Conservation (phyloP, 2,329 filamentous ascomycete species). For the Cordyceps farinosa region DNA sequence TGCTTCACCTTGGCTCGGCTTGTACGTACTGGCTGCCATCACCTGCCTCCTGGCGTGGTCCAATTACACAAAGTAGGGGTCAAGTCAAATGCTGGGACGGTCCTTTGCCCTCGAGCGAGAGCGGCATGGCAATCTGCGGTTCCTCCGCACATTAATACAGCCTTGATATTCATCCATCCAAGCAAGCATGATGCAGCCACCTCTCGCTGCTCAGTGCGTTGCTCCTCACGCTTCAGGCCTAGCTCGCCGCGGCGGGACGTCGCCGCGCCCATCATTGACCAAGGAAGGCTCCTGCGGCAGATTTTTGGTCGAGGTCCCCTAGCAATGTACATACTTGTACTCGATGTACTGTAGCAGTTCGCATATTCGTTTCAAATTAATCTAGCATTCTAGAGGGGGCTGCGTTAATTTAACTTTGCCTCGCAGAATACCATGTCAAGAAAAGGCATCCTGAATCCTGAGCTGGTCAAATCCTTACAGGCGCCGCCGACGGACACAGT, state of each 20-base stretch:
- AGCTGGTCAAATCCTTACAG: not conserved
- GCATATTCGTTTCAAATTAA: not conserved
- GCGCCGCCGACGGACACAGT: not conserved
- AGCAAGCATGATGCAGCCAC: not conserved
- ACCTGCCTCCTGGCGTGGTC: not conserved
- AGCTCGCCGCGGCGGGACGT: not conserved
- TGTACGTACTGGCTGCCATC: not conserved
- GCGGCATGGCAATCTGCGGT: not conserved
- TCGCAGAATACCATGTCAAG: not conserved
- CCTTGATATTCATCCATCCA: not conserved
- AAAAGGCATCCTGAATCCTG: not conserved
- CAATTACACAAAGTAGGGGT: not conserved
- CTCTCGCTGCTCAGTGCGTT: not conserved
- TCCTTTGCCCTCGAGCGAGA: not conserved
- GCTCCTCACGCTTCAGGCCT: not conserved
- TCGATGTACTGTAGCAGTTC: not conserved
- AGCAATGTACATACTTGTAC: not conserved
- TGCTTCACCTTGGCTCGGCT: not conserved
- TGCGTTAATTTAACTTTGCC: not conserved
- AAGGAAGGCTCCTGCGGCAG: not conserved
- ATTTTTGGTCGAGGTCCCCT: not conserved
- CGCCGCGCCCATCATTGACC: not conserved
- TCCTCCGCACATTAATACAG: not conserved
- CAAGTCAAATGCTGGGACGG: not conserved
- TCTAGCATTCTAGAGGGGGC: not conserved